Percentiles rank a stretch among this genome's conserved stretches.
Conservation (phyloP, 1,139 yeast genomes). For the Yamadazyma dendronema region DNA sequence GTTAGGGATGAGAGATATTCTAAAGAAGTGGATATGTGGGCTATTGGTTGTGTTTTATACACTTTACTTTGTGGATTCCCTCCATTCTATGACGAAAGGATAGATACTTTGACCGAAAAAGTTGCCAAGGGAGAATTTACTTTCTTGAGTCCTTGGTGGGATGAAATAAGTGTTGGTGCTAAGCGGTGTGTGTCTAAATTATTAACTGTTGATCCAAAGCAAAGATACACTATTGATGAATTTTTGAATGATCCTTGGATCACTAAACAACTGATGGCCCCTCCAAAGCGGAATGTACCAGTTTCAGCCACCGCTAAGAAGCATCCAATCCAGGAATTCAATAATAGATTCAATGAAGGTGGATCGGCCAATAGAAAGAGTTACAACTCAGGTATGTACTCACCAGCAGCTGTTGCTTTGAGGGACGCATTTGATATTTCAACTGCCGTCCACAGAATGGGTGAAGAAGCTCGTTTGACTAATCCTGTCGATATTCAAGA, state of each 20-base stretch:
- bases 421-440: constrained; percentile 95
- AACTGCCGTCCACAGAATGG: constrained; percentile 90
- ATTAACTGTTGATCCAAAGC: constrained; percentile 77
- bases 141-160: constrained; percentile 64
- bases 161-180: constrained; percentile 54
- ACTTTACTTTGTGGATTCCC: constrained; percentile 63
- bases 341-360: constrained; percentile 18
- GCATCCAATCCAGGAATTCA: constrained; percentile 28
- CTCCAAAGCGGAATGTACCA: constrained; percentile 8
- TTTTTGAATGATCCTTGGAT: constrained; percentile 88
- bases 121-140: constrained; percentile 60
- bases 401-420: constrained; percentile 90
- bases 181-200: constrained; percentile 69
- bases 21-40: constrained; percentile 66
- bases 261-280: constrained; percentile 14
- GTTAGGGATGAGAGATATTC: constrained; percentile 57
- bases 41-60: constrained; percentile 59
- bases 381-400: constrained; percentile 41
- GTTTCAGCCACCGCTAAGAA: constrained; percentile 6
- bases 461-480: constrained; percentile 70
- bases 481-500: constrained; percentile 25
- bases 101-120: constrained; percentile 54
- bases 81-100: constrained; percentile 59
- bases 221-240: constrained; percentile 75
- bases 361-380: constrained; percentile 16